phyloP scores from a whole-genome alignment of 768 basidiomycete genomes.

The Tephrocybe sp. region DNA sequence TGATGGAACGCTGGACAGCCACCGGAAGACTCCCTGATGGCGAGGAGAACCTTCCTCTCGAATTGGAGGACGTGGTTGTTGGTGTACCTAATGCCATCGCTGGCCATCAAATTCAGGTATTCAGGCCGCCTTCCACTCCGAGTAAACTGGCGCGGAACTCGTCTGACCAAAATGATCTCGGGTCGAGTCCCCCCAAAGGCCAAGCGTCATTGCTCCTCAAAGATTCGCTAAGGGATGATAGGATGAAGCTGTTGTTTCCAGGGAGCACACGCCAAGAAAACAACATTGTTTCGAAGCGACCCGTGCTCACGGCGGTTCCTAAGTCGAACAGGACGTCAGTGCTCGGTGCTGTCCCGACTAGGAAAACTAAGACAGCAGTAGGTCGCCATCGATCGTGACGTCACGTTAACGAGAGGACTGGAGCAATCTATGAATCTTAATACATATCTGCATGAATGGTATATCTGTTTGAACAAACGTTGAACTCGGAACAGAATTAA shows the following conservation, averaged over 20 bases:
- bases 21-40: constrained; percentile 1
- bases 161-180: constrained; percentile 67
- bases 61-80: constrained; percentile 26
- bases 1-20: constrained; percentile 5
- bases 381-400: too few species aligned
- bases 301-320: background rate
- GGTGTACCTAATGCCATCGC: constrained; percentile 23
- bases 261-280: constrained; percentile 47
- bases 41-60: constrained; percentile 43
- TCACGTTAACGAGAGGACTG: too few species aligned
- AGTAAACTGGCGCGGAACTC: constrained; percentile 62
- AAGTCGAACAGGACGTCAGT: constrained; percentile 6
- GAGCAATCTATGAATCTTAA: too few species aligned
- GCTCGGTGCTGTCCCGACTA: background rate
- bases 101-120: constrained; percentile 16
- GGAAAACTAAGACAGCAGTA: constrained; percentile 3
- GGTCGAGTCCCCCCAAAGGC: constrained; percentile 77
- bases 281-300: constrained; percentile 3
- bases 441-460: too few species aligned
- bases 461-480: too few species aligned
- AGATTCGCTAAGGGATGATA: constrained; percentile 40
- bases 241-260: constrained; percentile 61
- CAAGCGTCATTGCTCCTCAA: constrained; percentile 37
- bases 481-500: too few species aligned
- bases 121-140: constrained; percentile 53